Percentiles rank a stretch among this genome's conserved stretches.
Evolutionary conservation across 495 filamentous ascomycete species (phyloP).

Genomic region (Margaritispora aquatica): DNA sequence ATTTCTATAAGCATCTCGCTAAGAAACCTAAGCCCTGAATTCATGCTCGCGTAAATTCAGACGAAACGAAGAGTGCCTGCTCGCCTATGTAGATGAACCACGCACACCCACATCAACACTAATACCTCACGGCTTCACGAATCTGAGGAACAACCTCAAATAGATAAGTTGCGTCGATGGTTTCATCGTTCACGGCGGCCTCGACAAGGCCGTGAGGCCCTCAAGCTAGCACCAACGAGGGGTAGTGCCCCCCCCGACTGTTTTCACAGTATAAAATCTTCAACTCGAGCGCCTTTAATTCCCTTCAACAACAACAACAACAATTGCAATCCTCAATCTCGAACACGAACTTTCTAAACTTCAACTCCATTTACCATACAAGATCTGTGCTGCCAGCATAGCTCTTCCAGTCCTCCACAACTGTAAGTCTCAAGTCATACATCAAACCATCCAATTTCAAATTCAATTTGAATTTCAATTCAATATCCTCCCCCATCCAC

Average conservation of each 20-base stretch:
- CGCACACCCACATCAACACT: constrained; percentile 23
- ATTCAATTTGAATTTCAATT: background rate
- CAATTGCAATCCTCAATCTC: background rate
- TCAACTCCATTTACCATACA: background rate
- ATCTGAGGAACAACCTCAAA: too few species aligned
- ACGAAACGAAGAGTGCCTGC: too few species aligned
- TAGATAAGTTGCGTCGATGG: too few species aligned
- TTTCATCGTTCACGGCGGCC: background rate
- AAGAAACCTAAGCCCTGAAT: background rate
- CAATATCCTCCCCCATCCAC: background rate
- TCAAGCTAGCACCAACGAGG: background rate
- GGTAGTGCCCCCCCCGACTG: background rate
- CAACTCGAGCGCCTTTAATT: background rate
- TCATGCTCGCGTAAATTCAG: background rate
- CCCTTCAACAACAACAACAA: background rate
- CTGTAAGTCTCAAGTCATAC: background rate
- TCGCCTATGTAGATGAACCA: background rate
- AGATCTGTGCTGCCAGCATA: too few species aligned
- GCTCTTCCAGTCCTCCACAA: too few species aligned
- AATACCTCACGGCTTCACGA: constrained; percentile 30
- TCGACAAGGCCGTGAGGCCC: background rate
- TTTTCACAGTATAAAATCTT: background rate
- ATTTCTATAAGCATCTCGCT: too few species aligned
- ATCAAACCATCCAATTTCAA: background rate
- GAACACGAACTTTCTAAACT: background rate